Conservation (phyloP, 805 yeast genomes). For the Kuraishia hungarica region DNA sequence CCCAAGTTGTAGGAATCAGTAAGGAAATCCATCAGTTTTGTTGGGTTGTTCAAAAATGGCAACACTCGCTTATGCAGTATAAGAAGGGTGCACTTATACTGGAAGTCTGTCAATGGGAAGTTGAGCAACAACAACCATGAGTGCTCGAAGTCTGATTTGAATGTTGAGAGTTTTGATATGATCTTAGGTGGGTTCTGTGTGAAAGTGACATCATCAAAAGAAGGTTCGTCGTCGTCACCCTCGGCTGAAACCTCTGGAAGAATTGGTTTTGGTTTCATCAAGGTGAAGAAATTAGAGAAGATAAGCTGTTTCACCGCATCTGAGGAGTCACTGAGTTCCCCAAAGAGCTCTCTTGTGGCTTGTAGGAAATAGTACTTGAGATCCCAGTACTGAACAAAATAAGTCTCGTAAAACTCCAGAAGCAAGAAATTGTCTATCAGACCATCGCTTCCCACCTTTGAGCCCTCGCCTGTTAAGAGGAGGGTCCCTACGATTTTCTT, state of each 20-base stretch:
- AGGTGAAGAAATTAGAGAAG: slow-evolving; percentile 31
- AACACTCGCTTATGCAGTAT: slow-evolving; percentile 78
- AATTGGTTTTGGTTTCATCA: slow-evolving; percentile 20
- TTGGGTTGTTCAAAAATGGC: slow-evolving; percentile 74
- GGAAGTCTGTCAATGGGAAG: slow-evolving; percentile 36
- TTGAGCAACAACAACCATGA: slow-evolving; percentile 54
- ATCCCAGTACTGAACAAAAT: slow-evolving; percentile 60
- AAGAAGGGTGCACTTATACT: slow-evolving; percentile 60
- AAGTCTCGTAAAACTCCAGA: slow-evolving; percentile 46
- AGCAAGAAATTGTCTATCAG: slow-evolving; percentile 28
- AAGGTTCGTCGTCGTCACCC: slow-evolving; percentile 16
- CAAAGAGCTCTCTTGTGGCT: slow-evolving; percentile 22
- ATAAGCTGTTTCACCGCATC: slow-evolving; percentile 10
- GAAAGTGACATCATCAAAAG: slow-evolving; percentile 20
- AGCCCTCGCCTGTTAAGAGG: slow-evolving; percentile 24
- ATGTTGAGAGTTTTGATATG: slow-evolving; percentile 25
- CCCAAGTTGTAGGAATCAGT: slow-evolving; percentile 69
- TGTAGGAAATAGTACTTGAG: slow-evolving; percentile 66
- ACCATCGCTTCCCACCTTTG: slow-evolving; percentile 35
- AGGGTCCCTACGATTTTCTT: slow-evolving; percentile 26
- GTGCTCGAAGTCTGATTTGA: slow-evolving; percentile 60
- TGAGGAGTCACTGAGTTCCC: neutral
- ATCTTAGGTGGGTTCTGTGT: slow-evolving; percentile 39
- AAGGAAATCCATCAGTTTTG: slow-evolving; percentile 83
- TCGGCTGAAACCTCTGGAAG: slow-evolving; percentile 24